A percentile compares a stretch with the other conserved stretches of the same genome.
Evolutionary conservation across 1,284 basidiomycete genomes (phyloP).

Genomic region (Leccinum variabile): DNA sequence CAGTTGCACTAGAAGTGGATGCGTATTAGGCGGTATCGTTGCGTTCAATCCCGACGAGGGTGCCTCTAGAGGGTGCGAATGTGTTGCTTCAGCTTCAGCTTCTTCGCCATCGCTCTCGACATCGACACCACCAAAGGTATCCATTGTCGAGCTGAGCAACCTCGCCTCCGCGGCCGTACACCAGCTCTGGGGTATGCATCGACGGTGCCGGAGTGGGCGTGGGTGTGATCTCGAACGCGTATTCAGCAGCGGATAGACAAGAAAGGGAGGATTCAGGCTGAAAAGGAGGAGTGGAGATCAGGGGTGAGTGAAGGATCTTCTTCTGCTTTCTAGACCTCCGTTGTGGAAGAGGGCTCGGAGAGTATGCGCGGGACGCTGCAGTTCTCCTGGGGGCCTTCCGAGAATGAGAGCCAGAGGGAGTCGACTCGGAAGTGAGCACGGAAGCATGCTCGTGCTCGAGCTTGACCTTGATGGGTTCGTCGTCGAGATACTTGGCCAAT

Average conservation of each 20-base stretch:
- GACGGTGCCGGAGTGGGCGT: neutral
- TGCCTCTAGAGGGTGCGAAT: slow-evolving; percentile 35
- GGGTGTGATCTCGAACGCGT: neutral
- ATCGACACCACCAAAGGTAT: slow-evolving; percentile 41
- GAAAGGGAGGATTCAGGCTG: slow-evolving; percentile 6
- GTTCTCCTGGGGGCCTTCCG: slow-evolving; percentile 12
- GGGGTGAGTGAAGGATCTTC: neutral
- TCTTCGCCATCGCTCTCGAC: slow-evolving; percentile 19
- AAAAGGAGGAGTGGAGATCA: neutral
- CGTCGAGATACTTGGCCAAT: slow-evolving; percentile 26
- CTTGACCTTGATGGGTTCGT: slow-evolving; percentile 2
- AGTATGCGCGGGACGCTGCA: slow-evolving; percentile 3
- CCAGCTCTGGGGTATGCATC: slow-evolving; percentile 23
- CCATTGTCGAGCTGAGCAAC: slow-evolving; percentile 35
- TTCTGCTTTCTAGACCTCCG: slow-evolving; percentile 10
- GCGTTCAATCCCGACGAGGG: neutral
- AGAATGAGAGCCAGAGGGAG: neutral
- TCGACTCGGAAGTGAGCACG: neutral
- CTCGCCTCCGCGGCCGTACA: slow-evolving; percentile 26
- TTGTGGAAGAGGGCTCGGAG: slow-evolving; percentile 1
- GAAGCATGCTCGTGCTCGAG: neutral
- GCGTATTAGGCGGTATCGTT: slow-evolving; percentile 26
- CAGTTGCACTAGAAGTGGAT: slow-evolving; percentile 52
- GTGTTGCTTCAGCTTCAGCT: slow-evolving; percentile 6
- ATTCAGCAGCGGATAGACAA: neutral